These are phyloP conservation scores for Arxiozyma heterogenica DNA, from an alignment of 1,139 yeast species.

Conservation along the genomic window DNA sequence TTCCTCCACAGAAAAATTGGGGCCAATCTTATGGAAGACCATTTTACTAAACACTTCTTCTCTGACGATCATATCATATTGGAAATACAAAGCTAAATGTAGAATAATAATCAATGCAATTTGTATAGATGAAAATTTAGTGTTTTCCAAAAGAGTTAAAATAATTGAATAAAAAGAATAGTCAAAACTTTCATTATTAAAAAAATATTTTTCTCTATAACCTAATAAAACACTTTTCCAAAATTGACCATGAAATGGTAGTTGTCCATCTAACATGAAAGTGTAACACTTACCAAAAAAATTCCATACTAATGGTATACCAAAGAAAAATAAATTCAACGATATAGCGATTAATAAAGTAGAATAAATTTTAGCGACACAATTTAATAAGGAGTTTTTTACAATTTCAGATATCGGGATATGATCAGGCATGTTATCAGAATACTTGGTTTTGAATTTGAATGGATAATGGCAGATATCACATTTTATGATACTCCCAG, in stretches of 20 bases:
- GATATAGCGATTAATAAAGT: slow-evolving; percentile 34
- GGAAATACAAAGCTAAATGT: slow-evolving; percentile 44
- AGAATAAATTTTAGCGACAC: slow-evolving; percentile 26
- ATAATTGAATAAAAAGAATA: slow-evolving; percentile 5
- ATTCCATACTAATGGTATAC: slow-evolving; percentile 53
- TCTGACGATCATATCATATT: slow-evolving; percentile 63
- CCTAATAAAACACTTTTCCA: slow-evolving; percentile 44
- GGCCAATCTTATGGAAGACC: slow-evolving; percentile 48
- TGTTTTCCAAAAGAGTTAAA: slow-evolving; percentile 12
- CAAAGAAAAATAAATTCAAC: slow-evolving; percentile 37
- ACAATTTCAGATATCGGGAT: slow-evolving; percentile 48
- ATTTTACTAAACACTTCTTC: slow-evolving; percentile 59
- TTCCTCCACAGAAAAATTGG: slow-evolving; percentile 38
- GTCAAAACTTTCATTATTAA: slow-evolving; percentile 4
- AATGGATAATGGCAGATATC: slow-evolving; percentile 83
- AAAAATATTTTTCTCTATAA: slow-evolving; percentile 15
- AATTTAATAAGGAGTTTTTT: slow-evolving; percentile 31
- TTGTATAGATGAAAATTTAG: slow-evolving; percentile 22
- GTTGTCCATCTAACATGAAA: slow-evolving; percentile 44
- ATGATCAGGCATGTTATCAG: slow-evolving; percentile 56
- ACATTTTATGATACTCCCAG: slow-evolving; percentile 48
- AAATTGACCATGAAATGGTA: slow-evolving; percentile 37
- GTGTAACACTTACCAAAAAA: slow-evolving; percentile 44
- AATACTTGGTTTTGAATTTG: slow-evolving; percentile 61
- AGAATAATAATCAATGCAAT: slow-evolving; percentile 33